Evolutionary conservation across 176 grass and related monocot genomes (phyloP).

Genomic region (Lolium multiflorum): DNA sequence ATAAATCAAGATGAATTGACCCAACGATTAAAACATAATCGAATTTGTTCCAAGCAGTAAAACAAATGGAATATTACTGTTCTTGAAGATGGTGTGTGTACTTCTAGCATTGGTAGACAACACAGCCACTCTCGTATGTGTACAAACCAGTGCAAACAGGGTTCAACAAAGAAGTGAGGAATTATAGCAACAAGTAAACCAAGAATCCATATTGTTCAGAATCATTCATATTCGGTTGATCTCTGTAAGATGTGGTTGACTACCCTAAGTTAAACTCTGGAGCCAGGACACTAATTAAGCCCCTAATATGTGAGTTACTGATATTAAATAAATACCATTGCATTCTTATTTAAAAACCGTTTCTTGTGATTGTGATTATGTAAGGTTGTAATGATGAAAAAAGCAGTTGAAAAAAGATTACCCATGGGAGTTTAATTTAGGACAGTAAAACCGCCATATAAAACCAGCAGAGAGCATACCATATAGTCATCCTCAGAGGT

Average conservation of each 20-base stretch:
- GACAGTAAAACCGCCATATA: not conserved
- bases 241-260: not conserved
- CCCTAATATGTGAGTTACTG: not conserved
- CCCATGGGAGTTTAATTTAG: not conserved
- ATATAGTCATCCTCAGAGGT: constrained; percentile 70
- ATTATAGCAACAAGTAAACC: no score
- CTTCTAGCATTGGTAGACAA: constrained; percentile 3
- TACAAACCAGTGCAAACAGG: not conserved
- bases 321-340: not conserved
- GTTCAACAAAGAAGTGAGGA: not conserved
- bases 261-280: not conserved
- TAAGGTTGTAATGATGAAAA: not conserved
- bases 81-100: not conserved
- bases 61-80: not conserved
- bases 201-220: not conserved
- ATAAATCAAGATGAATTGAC: not conserved
- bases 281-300: not conserved
- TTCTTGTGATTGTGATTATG: not conserved
- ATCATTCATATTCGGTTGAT: constrained; percentile 19
- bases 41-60: not conserved
- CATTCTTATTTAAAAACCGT: not conserved
- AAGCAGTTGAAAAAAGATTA: not conserved
- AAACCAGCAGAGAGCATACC: constrained; percentile 31
- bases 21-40: not conserved
- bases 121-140: not conserved